Evolutionary conservation across 768 basidiomycete species (phyloP).

Genomic region (Mycena alexandri): DNA sequence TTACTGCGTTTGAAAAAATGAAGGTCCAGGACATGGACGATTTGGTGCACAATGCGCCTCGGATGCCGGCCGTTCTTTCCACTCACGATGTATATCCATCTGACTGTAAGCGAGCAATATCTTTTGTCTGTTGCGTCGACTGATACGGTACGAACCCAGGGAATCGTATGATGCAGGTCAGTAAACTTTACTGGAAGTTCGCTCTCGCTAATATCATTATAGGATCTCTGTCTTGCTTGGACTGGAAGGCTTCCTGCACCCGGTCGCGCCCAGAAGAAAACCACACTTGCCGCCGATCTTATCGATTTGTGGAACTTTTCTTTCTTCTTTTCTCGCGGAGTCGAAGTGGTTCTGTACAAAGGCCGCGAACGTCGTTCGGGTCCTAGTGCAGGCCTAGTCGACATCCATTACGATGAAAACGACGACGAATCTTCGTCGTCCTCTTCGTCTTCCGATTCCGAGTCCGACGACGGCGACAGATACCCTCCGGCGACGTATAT

Average conservation of each 20-base stretch:
- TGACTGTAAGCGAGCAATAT: constrained; percentile 57
- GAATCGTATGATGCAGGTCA: constrained; percentile 82
- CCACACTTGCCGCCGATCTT: constrained; percentile 75
- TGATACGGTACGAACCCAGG: constrained; percentile 41
- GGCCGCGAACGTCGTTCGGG: constrained; percentile 86
- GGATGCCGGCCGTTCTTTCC: constrained; percentile 78
- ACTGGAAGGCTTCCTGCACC: constrained; percentile 79
- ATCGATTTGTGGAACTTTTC: constrained; percentile 84
- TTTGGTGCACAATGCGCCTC: constrained; percentile 72
- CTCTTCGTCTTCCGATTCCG: constrained; percentile 53
- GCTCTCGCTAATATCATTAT: constrained; percentile 1
- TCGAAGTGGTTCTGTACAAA: constrained; percentile 86
- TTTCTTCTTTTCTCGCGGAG: constrained; percentile 80
- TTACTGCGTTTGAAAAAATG: constrained; percentile 76
- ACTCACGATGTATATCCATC: constrained; percentile 83
- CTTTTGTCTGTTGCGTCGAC: neutral
- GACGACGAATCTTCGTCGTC: constrained; percentile 53
- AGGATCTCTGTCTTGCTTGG: constrained; percentile 86
- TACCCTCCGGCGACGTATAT: constrained; percentile 51
- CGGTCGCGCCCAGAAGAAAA: constrained; percentile 67
- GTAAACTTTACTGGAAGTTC: constrained; percentile 38
- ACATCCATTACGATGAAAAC: constrained; percentile 62
- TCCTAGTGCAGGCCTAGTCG: constrained; percentile 63
- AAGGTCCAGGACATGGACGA: constrained; percentile 85
- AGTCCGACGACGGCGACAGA: constrained; percentile 55